Conservation (phyloP, 257 asterid species). For the Nicotiana attenuata region DNA sequence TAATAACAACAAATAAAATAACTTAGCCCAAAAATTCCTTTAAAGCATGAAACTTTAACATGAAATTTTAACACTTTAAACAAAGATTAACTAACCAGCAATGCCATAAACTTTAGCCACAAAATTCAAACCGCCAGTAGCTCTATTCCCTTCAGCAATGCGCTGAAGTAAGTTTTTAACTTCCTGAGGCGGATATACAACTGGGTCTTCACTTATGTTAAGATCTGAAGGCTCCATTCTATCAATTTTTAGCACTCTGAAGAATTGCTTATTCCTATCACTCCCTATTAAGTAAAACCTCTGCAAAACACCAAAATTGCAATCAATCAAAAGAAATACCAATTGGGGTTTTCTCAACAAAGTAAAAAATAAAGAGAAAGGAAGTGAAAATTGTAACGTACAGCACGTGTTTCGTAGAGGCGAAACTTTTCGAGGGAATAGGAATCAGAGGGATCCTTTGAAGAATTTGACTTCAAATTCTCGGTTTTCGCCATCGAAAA, state of each 20-base stretch:
- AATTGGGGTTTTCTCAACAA: slow-evolving; percentile 41
- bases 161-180: slow-evolving; percentile 88
- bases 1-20: not conserved
- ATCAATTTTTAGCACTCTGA: slow-evolving; percentile 86
- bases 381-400: not conserved
- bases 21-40: not conserved
- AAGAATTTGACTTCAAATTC: slow-evolving; percentile 47
- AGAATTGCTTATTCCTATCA: slow-evolving; percentile 75
- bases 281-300: slow-evolving; percentile 96
- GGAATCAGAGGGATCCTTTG: slow-evolving; percentile 53
- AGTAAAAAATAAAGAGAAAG: not conserved
- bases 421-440: slow-evolving; percentile 95
- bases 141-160: slow-evolving; percentile 94
- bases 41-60: not conserved
- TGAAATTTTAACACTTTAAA: not conserved
- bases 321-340: slow-evolving; percentile 25
- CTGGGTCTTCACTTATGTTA: slow-evolving; percentile 95
- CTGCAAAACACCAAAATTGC: slow-evolving; percentile 29
- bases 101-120: slow-evolving; percentile 98
- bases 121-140: slow-evolving; percentile 87
- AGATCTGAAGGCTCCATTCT: slow-evolving; percentile 95
- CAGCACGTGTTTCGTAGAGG: slow-evolving; percentile 48
- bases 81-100: slow-evolving; percentile 57
- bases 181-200: slow-evolving; percentile 88
- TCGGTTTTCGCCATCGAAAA: slow-evolving; percentile 56